Percentiles rank a stretch among this genome's conserved stretches.
Conservation (phyloP, 371 early-diverging fungal species). For the Vairimorpha necatrix region DNA sequence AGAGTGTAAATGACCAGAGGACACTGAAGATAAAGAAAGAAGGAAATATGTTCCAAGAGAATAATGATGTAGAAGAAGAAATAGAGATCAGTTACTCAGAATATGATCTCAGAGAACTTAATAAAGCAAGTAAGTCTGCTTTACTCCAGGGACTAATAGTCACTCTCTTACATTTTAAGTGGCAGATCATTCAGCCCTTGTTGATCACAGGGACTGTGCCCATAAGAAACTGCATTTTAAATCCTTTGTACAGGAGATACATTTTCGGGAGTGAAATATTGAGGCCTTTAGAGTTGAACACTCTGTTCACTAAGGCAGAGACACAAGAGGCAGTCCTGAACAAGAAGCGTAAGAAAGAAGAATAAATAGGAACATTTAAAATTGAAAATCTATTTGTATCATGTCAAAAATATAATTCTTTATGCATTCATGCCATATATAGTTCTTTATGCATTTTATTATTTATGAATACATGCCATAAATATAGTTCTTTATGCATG, state of each 20-base stretch:
- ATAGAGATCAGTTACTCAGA: conserved; percentile 62
- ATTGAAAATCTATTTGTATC: not conserved
- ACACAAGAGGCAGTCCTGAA: not conserved
- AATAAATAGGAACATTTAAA: no score
- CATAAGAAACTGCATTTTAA: conserved; percentile 59
- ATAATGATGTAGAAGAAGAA: conserved; percentile 53
- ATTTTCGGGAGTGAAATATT: conserved; percentile 55
- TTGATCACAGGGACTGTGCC: conserved; percentile 54
- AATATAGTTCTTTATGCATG: no score
- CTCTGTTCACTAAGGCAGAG: conserved; percentile 45
- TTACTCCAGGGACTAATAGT: conserved; percentile 49
- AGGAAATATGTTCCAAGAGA: conserved; percentile 42
- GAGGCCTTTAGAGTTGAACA: conserved; percentile 65
- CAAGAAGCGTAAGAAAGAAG: conserved; percentile 49
- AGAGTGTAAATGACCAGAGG: conserved; percentile 49
- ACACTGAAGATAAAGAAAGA: conserved; percentile 54
- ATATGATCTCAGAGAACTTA: conserved; percentile 61
- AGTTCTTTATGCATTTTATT: not conserved
- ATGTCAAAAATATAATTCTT: conserved; percentile 5
- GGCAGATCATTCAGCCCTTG: conserved; percentile 56
- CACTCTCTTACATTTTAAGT: conserved; percentile 54
- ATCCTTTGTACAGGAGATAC: conserved; percentile 61
- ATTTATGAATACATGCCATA: no score
- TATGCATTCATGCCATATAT: no score
- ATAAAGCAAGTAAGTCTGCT: conserved; percentile 33